Evolutionary conservation across 371 early-diverging fungal genomes (phyloP).

Genomic region (Rhizopus sp.): DNA sequence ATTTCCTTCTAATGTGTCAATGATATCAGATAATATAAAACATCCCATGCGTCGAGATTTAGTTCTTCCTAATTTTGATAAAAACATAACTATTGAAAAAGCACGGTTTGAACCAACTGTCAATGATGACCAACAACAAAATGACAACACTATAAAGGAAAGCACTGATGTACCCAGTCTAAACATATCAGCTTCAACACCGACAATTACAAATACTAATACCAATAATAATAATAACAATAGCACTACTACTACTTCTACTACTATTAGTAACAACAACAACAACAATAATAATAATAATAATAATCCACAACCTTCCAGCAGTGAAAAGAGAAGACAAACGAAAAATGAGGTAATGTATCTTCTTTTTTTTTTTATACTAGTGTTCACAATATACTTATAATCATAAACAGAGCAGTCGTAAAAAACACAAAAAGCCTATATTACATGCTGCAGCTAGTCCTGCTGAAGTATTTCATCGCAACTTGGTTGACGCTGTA

Average conservation of each 20-base stretch:
- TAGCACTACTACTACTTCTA: background rate
- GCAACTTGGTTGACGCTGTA: slow-evolving; percentile 50
- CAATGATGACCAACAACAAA: background rate
- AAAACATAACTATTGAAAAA: slow-evolving; percentile 43
- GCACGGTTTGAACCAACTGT: slow-evolving; percentile 20
- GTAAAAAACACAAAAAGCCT: slow-evolving; percentile 23
- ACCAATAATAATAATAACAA: background rate
- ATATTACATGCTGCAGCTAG: slow-evolving; percentile 36
- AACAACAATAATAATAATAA: no score
- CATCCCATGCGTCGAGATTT: slow-evolving; percentile 25
- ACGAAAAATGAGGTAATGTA: slow-evolving; percentile 20
- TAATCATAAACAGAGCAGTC: slow-evolving; percentile 8
- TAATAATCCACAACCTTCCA: slow-evolving; percentile 2
- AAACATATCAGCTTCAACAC: slow-evolving; percentile 25
- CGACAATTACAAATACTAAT: slow-evolving; percentile 13
- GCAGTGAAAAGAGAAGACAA: slow-evolving; percentile 13
- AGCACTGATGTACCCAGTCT: slow-evolving; percentile 2
- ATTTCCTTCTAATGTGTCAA: background rate
- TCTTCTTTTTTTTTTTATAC: background rate
- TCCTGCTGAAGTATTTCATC: slow-evolving; percentile 51
- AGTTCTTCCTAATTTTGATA: slow-evolving; percentile 28
- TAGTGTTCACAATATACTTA: slow-evolving; percentile 1
- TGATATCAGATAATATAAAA: background rate
- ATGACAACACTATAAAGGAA: background rate
- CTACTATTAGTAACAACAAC: background rate